These are phyloP conservation scores for Triticum monococcum DNA, from an alignment of 176 grass and related monocot genomes.

Conservation along the genomic window DNA sequence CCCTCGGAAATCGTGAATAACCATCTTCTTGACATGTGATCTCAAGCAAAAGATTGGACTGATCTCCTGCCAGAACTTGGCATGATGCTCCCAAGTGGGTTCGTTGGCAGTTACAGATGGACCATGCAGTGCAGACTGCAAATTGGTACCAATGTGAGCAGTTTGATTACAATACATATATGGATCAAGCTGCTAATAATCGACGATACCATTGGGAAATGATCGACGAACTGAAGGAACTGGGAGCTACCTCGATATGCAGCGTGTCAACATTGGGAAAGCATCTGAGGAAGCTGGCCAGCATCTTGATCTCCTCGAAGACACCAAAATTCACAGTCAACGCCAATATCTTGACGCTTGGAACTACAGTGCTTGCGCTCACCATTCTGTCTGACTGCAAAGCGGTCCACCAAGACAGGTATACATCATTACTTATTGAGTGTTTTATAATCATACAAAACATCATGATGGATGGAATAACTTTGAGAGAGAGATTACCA, in stretches of 20 bases:
- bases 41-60: background rate
- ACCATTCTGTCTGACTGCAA: conserved; percentile 8
- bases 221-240: background rate
- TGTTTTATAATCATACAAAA: no score
- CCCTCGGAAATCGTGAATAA: background rate
- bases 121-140: conserved; percentile 3
- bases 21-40: conserved; percentile 6
- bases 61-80: background rate
- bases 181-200: background rate
- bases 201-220: background rate
- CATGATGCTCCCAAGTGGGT: background rate
- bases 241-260: background rate
- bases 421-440: background rate
- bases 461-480: no score
- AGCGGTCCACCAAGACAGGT: no score
- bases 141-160: background rate
- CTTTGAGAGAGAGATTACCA: no score
- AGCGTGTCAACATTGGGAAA: conserved; percentile 27
- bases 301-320: background rate
- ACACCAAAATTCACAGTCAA: conserved; percentile 15
- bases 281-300: conserved; percentile 25
- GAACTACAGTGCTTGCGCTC: background rate
- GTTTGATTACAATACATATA: background rate
- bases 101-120: background rate
- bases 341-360: background rate